A percentile compares a stretch with the other conserved stretches of the same genome.
These are phyloP conservation scores for Starmerella asiatica DNA, from an alignment of 805 yeast genomes.

Conservation along the genomic window DNA sequence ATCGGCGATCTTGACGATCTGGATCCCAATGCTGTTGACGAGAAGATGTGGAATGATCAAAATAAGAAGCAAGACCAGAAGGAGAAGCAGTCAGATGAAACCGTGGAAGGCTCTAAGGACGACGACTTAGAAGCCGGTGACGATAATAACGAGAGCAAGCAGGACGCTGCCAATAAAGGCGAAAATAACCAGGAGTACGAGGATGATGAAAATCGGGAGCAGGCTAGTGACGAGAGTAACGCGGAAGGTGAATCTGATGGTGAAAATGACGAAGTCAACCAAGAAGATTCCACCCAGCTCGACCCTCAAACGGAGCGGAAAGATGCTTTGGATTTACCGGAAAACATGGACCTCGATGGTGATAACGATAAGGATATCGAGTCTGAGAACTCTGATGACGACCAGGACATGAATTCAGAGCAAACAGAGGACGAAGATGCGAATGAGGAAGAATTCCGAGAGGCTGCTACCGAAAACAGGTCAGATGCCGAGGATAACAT, in stretches of 20 bases:
- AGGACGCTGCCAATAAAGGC: constrained; percentile 24
- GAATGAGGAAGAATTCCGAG: constrained; percentile 24
- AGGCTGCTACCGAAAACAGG: constrained; percentile 18
- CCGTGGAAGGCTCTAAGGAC: constrained; percentile 35
- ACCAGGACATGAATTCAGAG: constrained; percentile 24
- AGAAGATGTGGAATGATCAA: constrained; percentile 96
- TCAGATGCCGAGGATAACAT: constrained; percentile 25
- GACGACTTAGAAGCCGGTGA: constrained; percentile 28
- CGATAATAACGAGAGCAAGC: constrained; percentile 19
- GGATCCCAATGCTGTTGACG: constrained; percentile 92
- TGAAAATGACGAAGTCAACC: constrained; percentile 26
- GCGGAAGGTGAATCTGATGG: constrained; percentile 77
- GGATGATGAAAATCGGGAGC: constrained; percentile 38
- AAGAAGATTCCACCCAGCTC: constrained; percentile 46
- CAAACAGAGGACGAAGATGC: constrained; percentile 21
- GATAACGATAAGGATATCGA: constrained; percentile 37
- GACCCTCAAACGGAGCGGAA: constrained; percentile 68
- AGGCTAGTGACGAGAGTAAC: constrained; percentile 42
- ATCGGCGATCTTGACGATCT: constrained; percentile 77
- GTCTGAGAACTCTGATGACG: constrained; percentile 32
- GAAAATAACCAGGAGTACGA: constrained; percentile 25
- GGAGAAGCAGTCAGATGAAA: constrained; percentile 70
- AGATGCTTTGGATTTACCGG: constrained; percentile 82
- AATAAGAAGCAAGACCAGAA: constrained; percentile 48
- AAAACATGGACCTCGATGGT: constrained; percentile 79